A percentile compares a stretch with the other conserved stretches of the same genome.
Evolutionary conservation across 768 basidiomycete genomes (phyloP).

Genomic region (Russula sp.): DNA sequence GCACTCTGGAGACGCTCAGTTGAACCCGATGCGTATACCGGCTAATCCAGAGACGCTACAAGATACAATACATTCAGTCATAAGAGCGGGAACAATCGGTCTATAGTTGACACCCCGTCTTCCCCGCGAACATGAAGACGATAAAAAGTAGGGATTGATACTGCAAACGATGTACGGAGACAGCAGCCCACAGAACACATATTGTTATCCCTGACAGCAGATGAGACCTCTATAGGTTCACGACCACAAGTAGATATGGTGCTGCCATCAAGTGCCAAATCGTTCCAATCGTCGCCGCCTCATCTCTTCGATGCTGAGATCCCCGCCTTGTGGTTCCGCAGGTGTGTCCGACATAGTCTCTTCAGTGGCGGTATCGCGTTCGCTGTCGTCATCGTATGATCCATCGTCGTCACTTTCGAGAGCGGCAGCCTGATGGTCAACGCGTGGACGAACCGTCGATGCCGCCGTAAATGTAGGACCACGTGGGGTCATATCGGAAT

Average conservation of each 20-base stretch:
- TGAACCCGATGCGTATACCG: background rate
- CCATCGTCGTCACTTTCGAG: background rate
- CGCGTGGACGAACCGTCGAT: background rate
- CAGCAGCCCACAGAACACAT: background rate
- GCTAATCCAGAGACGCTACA: background rate
- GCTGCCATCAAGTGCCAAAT: conserved; percentile 25
- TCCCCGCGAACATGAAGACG: background rate
- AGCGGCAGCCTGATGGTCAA: background rate
- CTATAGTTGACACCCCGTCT: background rate
- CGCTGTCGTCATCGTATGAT: background rate
- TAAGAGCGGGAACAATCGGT: background rate
- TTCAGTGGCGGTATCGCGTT: conserved; percentile 6
- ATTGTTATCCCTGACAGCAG: background rate
- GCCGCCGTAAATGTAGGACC: conserved; percentile 7
- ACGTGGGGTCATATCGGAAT: conserved; percentile 30
- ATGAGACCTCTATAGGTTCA: background rate
- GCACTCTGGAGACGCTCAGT: background rate
- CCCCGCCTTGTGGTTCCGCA: background rate
- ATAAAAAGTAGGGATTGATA: background rate
- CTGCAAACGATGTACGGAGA: background rate
- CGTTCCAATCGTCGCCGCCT: conserved; percentile 30
- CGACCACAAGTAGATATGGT: background rate
- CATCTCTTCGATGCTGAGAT: conserved; percentile 30
- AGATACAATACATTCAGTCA: background rate
- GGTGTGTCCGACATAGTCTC: conserved; percentile 18